Evolutionary conservation across 495 filamentous ascomycete genomes (phyloP), one percentile per base, ranked within the genome.

Genomic region (Bacidia rubella): DNA sequence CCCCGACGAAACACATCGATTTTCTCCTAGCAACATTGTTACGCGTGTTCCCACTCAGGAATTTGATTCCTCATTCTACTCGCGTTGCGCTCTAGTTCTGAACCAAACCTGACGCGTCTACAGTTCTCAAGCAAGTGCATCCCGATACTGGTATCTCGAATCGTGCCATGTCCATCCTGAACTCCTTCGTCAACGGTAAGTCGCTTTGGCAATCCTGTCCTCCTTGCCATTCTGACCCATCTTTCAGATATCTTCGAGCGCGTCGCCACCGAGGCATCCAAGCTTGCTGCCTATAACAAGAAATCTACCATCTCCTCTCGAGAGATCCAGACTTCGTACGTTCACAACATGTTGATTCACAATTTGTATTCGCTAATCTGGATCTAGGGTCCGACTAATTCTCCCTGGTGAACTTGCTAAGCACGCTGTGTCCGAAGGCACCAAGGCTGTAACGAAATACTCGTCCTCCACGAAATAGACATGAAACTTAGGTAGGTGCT

Each of bases 361-460:
- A 32, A 21, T 12, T 32, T 26, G 11, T 29, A 11, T 3, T 46
- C 47, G 22, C 60, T 59, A 61, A 63, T 58, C 57, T 44, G 26
- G 2, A 20, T 47, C 0, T 58, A 82, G 79, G 57, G 92, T 98
- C 59, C 83, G 92, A 54, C 82, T 98, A 41, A 98, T 98, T 70
- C 86, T 98, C 19, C 92, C 92, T 39, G 92, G 92, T 70, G 92
- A 98, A 77, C 79, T 98, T 53, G 92, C 92, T 67, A 98, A 98
- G 83, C 92, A 98, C 72, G 92, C 92, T 63, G 92, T 98, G 25
- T 98, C 92, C 61, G 92, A 98, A 74, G 92, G 92, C 65, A 98
- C 92, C 69, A 98, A 98, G 88, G 92, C 92, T 52, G 92, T 98
- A 59, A 97, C 92, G 79, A 98, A 98, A 82, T 98, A 98, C 80